These are phyloP conservation scores for Sequoiadendron giganteum DNA, from an alignment of 75 land plant species.

Conservation along the genomic window DNA sequence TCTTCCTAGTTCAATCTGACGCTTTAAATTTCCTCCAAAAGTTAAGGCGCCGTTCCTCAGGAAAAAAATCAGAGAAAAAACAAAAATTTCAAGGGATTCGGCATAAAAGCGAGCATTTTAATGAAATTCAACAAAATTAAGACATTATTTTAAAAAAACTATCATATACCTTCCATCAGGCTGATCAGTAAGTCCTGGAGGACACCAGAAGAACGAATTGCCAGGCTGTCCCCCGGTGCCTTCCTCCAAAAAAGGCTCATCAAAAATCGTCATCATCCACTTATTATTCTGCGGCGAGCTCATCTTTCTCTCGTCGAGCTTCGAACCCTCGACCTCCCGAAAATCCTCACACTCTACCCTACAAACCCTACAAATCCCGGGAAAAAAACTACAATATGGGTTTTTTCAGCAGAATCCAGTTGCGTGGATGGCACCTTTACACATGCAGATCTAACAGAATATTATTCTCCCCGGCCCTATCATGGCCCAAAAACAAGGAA, in stretches of 20 bases:
- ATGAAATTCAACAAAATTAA: neutral
- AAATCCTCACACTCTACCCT: neutral
- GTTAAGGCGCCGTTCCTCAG: too few species aligned
- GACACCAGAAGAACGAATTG: neutral
- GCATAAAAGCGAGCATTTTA: neutral
- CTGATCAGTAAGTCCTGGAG: neutral
- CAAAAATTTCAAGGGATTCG: neutral
- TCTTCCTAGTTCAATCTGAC: neutral
- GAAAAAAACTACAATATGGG: neutral
- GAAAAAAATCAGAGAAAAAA: too few species aligned
- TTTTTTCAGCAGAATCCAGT: neutral
- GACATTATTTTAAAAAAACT: too few species aligned
- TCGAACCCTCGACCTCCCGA: neutral
- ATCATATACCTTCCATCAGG: conserved; percentile 1
- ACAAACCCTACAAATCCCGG: neutral
- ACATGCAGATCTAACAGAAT: neutral
- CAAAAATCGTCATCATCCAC: neutral
- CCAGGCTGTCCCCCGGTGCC: neutral
- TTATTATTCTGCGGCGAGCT: conserved; percentile 13
- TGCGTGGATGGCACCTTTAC: neutral
- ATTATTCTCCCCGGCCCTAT: neutral
- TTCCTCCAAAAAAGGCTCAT: neutral
- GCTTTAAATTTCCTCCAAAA: neutral
- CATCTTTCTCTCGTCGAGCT: neutral
- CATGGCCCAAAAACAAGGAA: neutral